These are phyloP conservation scores for Odontarrhena argentea DNA, from an alignment of 345 rosid genomes.

Conservation along the genomic window DNA sequence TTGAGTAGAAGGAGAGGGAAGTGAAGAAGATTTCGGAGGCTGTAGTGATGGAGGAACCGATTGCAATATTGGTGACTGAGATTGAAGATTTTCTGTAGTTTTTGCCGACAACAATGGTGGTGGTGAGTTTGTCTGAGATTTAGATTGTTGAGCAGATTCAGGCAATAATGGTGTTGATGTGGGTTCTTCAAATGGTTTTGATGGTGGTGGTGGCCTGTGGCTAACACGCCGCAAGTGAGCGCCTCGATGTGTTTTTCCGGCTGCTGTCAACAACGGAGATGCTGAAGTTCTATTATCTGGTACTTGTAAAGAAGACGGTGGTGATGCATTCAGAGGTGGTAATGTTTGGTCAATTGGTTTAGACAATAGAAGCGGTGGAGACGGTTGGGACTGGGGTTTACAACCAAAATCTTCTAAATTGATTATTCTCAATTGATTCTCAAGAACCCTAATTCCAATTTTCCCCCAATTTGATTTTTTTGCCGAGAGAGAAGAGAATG, in stretches of 20 bases:
- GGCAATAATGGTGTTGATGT: conserved; percentile 4
- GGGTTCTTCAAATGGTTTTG: not conserved
- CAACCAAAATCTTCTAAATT: too few species aligned
- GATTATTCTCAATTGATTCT: too few species aligned
- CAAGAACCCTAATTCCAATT: too few species aligned
- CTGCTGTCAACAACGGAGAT: not conserved
- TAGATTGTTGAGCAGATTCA: not conserved
- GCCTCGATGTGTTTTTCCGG: too few species aligned
- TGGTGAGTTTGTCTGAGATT: conserved; percentile 2
- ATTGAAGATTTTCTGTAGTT: conserved; percentile 12
- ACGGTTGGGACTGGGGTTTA: conserved; percentile 6
- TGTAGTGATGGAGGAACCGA: too few species aligned
- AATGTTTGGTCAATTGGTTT: conserved; percentile 6
- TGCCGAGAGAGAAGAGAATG: too few species aligned
- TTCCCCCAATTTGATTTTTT: too few species aligned
- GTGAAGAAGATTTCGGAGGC: too few species aligned
- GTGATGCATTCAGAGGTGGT: not conserved
- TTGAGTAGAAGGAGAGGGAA: too few species aligned
- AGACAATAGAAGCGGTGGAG: not conserved
- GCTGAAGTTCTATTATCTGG: too few species aligned
- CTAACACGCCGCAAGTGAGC: too few species aligned
- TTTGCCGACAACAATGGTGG: not conserved
- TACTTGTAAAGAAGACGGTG: not conserved
- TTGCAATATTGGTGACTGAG: not conserved
- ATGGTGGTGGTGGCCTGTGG: too few species aligned